Percentiles rank a stretch among this genome's conserved stretches.
Evolutionary conservation across 345 rosid genomes (phyloP).

Genomic region (Cardamine chenopodiifolia): DNA sequence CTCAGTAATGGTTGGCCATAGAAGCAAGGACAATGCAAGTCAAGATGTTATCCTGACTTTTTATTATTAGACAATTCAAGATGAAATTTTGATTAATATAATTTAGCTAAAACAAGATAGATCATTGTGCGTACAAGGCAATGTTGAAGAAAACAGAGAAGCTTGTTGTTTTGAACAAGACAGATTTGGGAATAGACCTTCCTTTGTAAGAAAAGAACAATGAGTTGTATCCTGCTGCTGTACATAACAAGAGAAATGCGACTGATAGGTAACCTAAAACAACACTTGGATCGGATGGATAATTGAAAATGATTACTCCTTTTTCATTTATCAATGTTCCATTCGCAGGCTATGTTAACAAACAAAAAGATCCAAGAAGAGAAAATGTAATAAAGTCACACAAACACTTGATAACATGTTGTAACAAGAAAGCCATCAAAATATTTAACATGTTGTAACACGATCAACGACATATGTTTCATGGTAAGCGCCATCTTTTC

Average conservation of each 20-base stretch:
- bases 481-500: constrained; percentile 58
- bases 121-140: constrained; percentile 51
- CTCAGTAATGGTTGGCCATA: constrained; percentile 71
- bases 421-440: too few relatives aligned
- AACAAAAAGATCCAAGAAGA: not conserved
- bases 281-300: constrained; percentile 68
- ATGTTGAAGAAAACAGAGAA: constrained; percentile 66
- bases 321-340: constrained; percentile 61
- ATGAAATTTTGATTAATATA: not conserved
- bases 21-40: constrained; percentile 50
- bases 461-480: constrained; percentile 58
- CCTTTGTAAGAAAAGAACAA: constrained; percentile 66
- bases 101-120: constrained; percentile 1
- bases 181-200: constrained; percentile 57
- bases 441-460: too few relatives aligned
- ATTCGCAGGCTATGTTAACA: constrained; percentile 48
- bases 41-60: constrained; percentile 51
- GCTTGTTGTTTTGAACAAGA: constrained; percentile 50
- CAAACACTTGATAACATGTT: too few relatives aligned
- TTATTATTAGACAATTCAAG: not conserved
- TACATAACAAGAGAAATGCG: constrained; percentile 49
- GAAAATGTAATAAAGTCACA: not conserved
- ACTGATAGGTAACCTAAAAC: constrained; percentile 59
- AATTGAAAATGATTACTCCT: constrained; percentile 62
- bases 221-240: constrained; percentile 53